Conservation (phyloP, 371 early-diverging fungal species). For the Mycotypha africana region DNA sequence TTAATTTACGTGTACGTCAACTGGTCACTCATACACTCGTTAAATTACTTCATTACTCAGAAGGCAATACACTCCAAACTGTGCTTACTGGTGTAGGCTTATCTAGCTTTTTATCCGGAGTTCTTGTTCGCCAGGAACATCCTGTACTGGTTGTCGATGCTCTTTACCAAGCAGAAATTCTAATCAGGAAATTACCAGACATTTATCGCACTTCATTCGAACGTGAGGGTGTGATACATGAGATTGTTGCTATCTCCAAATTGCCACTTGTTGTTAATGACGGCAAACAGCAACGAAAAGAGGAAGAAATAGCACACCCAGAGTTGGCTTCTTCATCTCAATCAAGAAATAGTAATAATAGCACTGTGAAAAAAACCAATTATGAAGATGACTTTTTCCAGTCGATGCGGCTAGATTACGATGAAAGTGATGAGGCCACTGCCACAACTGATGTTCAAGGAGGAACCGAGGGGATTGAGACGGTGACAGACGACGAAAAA, state of each 20-base stretch:
- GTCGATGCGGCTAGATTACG: too few relatives aligned
- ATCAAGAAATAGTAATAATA: neutral
- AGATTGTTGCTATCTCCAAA: conserved; percentile 45
- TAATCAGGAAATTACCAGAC: conserved; percentile 52
- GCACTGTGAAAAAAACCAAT: conserved; percentile 3
- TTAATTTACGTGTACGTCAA: conserved; percentile 52
- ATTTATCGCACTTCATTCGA: conserved; percentile 50
- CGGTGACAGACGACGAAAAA: conserved; percentile 13
- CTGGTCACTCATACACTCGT: conserved; percentile 49
- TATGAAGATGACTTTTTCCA: too few relatives aligned
- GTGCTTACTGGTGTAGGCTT: conserved; percentile 44
- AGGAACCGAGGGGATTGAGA: neutral
- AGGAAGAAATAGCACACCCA: neutral
- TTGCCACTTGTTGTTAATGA: conserved; percentile 9
- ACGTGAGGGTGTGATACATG: conserved; percentile 62
- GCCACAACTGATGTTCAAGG: conserved; percentile 1
- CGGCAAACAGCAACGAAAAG: neutral
- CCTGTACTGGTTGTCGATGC: conserved; percentile 50
- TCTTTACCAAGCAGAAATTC: conserved; percentile 48
- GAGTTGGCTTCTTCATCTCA: neutral
- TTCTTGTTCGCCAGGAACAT: conserved; percentile 55
- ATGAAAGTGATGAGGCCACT: conserved; percentile 5
- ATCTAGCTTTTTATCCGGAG: conserved; percentile 56
- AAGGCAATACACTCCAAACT: conserved; percentile 21
- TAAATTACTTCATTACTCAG: conserved; percentile 47